Conservation (phyloP, 495 filamentous ascomycete species). For the Hyaloscypha finlandica region DNA sequence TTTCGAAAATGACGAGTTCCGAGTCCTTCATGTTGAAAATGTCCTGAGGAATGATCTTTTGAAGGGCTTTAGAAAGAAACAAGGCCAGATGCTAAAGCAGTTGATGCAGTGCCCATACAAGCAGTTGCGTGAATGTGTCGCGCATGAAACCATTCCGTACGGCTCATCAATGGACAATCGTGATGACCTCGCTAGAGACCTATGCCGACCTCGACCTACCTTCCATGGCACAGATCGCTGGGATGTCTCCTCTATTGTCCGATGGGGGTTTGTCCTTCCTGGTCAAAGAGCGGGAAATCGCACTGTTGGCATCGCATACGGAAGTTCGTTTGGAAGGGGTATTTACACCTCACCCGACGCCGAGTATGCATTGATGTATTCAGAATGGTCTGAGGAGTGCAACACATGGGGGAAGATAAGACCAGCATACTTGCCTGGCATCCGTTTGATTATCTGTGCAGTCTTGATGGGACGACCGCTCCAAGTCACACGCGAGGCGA, state of each 20-base stretch:
- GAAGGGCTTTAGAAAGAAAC: conserved; percentile 34
- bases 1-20: conserved; percentile 32
- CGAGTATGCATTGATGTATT: conserved; percentile 38
- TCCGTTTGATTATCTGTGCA: conserved; percentile 44
- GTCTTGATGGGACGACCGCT: conserved; percentile 40
- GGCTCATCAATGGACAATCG: conserved; percentile 22
- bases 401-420: neutral
- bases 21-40: conserved; percentile 46
- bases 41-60: conserved; percentile 39
- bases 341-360: conserved; percentile 41
- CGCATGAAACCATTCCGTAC: conserved; percentile 2
- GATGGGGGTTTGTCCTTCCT: conserved; percentile 43
- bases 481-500: conserved; percentile 28
- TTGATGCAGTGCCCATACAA: conserved; percentile 25
- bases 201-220: conserved; percentile 36
- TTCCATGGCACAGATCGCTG: conserved; percentile 44
- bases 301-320: conserved; percentile 33
- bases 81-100: conserved; percentile 32
- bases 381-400: conserved; percentile 11
- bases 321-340: conserved; percentile 40
- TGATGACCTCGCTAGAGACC: conserved; percentile 35
- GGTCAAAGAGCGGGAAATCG: conserved; percentile 34
- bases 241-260: conserved; percentile 44
- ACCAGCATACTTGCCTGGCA: conserved; percentile 31
- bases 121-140: conserved; percentile 27